These are phyloP conservation scores for Ascochyta clinopodiicola DNA, from an alignment of 2,329 filamentous ascomycete species.

Conservation along the genomic window DNA sequence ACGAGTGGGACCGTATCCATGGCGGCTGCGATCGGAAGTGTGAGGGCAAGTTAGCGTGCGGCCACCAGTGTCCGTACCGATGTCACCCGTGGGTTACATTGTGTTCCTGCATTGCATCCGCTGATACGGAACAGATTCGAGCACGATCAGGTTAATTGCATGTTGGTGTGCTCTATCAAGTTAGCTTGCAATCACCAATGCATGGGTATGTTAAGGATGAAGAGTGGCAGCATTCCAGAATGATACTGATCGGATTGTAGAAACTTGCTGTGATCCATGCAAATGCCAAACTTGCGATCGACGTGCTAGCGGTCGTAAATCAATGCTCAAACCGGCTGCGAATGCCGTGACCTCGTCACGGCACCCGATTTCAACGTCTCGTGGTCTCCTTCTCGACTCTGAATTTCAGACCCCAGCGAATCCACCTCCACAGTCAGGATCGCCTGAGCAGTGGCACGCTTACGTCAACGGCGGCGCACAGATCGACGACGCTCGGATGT, in stretches of 20 bases:
- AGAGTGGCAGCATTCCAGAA: neutral
- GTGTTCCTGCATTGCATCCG: neutral
- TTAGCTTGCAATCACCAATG: conserved; percentile 40
- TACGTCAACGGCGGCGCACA: conserved; percentile 29
- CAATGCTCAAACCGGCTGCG: conserved; percentile 31
- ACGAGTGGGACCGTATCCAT: conserved; percentile 39
- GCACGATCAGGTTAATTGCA: conserved; percentile 41
- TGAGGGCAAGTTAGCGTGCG: conserved; percentile 38
- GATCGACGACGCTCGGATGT: conserved; percentile 28
- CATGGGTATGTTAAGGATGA: conserved; percentile 13
- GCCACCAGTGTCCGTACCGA: conserved; percentile 41
- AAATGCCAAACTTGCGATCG: conserved; percentile 37
- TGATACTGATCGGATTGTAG: neutral
- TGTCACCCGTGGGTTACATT: conserved; percentile 41
- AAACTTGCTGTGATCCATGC: conserved; percentile 40
- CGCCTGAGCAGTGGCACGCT: conserved; percentile 17
- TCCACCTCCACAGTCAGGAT: neutral
- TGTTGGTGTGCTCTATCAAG: conserved; percentile 28
- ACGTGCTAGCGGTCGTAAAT: conserved; percentile 29
- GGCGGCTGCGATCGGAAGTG: conserved; percentile 42
- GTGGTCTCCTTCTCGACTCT: conserved; percentile 6
- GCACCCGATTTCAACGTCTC: conserved; percentile 1
- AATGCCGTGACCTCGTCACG: conserved; percentile 4
- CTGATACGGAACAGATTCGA: conserved; percentile 30
- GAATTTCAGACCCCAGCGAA: conserved; percentile 6